Evolutionary conservation across 306 rosid genomes (phyloP).

Genomic region (Vachellia pachyceras): DNA sequence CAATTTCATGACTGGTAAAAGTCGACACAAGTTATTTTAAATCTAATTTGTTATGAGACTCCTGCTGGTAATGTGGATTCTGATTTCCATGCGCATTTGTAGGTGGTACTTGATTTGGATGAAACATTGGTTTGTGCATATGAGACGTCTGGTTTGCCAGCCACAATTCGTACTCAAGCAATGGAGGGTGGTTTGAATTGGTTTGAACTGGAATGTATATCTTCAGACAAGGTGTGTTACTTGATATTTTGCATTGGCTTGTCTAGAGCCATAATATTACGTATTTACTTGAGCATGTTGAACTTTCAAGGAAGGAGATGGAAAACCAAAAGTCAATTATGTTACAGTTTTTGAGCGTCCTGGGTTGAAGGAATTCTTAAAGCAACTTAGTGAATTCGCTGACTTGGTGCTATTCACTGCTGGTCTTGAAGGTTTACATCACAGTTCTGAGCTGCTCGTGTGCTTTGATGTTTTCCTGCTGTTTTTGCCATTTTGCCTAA

Average conservation of each 20-base stretch:
- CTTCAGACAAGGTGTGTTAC: constrained; percentile 72
- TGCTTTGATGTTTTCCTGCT: constrained; percentile 3
- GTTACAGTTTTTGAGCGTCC: constrained; percentile 97
- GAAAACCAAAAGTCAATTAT: constrained; percentile 74
- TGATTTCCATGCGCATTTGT: constrained; percentile 43
- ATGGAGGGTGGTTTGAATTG: constrained; percentile 84
- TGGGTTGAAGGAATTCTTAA: constrained; percentile 84
- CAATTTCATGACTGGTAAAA: neutral
- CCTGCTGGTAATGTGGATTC: constrained; percentile 24
- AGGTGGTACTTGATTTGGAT: constrained; percentile 97
- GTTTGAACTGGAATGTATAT: constrained; percentile 86
- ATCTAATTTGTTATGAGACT: neutral
- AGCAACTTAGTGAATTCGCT: constrained; percentile 69
- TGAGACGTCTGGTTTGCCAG: constrained; percentile 79
- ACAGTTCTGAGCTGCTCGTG: constrained; percentile 34
- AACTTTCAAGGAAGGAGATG: constrained; percentile 74
- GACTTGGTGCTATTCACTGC: constrained; percentile 87
- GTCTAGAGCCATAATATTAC: constrained; percentile 30
- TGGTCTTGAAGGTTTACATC: constrained; percentile 83
- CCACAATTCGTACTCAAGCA: constrained; percentile 64
- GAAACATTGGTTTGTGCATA: constrained; percentile 91
- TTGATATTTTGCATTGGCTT: constrained; percentile 29
- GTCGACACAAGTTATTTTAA: neutral
- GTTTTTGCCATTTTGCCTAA: constrained; percentile 32
- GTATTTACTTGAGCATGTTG: constrained; percentile 39